Base-by-base conservation (phyloP, 768 basidiomycete species). In the Rhodotorula kratochvilovae region DNA sequence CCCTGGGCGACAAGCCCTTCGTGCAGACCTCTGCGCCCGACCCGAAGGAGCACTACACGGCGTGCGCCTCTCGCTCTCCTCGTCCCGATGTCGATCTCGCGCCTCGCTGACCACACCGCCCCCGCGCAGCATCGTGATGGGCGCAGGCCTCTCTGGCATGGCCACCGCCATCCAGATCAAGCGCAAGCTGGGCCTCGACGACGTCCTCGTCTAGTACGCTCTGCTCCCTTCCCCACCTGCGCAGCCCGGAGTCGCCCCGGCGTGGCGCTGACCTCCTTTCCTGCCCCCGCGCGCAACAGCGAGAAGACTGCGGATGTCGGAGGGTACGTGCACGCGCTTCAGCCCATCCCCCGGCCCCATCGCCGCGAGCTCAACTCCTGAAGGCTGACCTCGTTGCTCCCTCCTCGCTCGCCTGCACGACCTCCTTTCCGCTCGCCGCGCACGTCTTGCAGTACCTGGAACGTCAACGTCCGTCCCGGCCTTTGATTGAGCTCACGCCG, bases 131-230 rank as follows among this genome's bases (percentile, higher is more conserved):
- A 72, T 76, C 61, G 71, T 76, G 57, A 68, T 77, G 61, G 78
- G 78, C 29, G 68, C 75, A 1, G 78, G 78, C 15, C 21, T 79
- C 7, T 67, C 67, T 0, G 78, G 78, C 17, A 69, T 79, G 61
- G 75, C 76, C 16, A 16, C 73, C 0, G 76, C 71, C 23, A 68
- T 74, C 33, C 76, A 79, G 67, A 64, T 79, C 31, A 69, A 70
- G 60, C 61, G 69, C 19, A 70, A 75, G 66, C 68, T 76, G 21
- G 70, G 69, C n/a, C 55, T 72, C 53, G 68, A 51, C 7, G 76
- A 78, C 43, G 67, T 78, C 12, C 70, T 76, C 33, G 70, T 77
- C 43, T 77, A 76, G 72, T 73, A 57, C 36, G 72, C 45, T 11
- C 42, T 51, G 27, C 19, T 29, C n/a, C 19, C 25, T 35, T 17